phyloP scores from a whole-genome alignment of 306 rosid species.

The Quercus ilex region DNA sequence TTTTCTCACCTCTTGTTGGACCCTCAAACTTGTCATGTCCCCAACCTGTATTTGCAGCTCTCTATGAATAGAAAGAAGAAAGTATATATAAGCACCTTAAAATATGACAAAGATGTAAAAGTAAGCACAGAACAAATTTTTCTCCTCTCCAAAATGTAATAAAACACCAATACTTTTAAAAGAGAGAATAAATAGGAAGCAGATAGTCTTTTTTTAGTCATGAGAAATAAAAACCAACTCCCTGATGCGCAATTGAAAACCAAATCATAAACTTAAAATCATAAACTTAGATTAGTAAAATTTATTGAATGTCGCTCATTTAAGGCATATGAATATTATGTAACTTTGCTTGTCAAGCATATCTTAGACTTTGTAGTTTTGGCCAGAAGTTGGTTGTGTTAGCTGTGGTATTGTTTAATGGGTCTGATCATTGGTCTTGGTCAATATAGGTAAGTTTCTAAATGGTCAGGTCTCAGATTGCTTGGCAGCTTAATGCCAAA shows the following conservation, averaged over 20 bases:
- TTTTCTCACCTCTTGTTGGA: slow-evolving; percentile 39
- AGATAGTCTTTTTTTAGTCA: neutral
- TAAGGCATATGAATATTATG: too few species aligned
- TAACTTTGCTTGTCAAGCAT: too few species aligned
- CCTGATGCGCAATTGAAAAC: neutral
- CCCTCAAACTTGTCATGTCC: slow-evolving; percentile 66
- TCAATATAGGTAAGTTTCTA: too few species aligned
- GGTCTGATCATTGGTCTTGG: too few species aligned
- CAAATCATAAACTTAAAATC: too few species aligned
- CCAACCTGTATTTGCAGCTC: slow-evolving; percentile 98
- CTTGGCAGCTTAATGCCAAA: too few species aligned
- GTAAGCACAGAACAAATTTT: neutral
- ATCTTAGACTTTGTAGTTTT: too few species aligned
- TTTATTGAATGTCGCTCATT: too few species aligned
- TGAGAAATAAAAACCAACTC: neutral
- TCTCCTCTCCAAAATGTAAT: neutral
- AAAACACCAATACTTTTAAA: neutral
- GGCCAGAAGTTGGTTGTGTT: too few species aligned
- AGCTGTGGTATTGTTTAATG: too few species aligned
- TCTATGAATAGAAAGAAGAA: slow-evolving; percentile 41
- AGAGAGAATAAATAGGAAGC: neutral
- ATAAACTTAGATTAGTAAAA: too few species aligned
- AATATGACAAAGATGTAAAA: neutral
- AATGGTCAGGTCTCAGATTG: too few species aligned
- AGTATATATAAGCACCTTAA: slow-evolving; percentile 17